Conservation (phyloP, 208 protist genomes). For the Sergeia podlipaevii region DNA sequence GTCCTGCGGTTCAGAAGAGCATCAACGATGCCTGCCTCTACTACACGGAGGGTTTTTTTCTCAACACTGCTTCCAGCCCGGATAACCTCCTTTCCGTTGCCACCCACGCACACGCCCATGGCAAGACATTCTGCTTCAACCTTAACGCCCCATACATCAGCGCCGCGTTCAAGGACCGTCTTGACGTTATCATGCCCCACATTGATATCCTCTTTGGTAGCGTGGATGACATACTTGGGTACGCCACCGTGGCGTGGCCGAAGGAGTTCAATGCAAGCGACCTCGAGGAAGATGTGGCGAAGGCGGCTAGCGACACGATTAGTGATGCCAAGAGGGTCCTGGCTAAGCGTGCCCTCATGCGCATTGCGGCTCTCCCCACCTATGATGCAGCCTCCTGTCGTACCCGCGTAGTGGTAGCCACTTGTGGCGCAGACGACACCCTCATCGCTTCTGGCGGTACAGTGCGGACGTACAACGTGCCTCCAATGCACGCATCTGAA, state of each 20-base stretch:
- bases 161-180: conserved; percentile 80
- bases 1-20: conserved; percentile 30
- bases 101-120: conserved; percentile 73
- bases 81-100: conserved; percentile 65
- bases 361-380: conserved; percentile 57
- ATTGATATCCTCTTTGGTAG: conserved; percentile 95
- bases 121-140: conserved; percentile 95
- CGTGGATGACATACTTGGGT: conserved; percentile 90
- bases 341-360: conserved; percentile 66
- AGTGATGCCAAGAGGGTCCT: not conserved
- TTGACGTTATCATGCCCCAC: conserved; percentile 87
- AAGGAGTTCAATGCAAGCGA: conserved; percentile 29
- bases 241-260: conserved; percentile 52
- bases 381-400: conserved; percentile 50
- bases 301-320: not conserved
- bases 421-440: conserved; percentile 88
- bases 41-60: conserved; percentile 94
- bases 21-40: conserved; percentile 68
- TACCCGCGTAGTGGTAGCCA: conserved; percentile 87
- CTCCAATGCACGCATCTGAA: conserved; percentile 53
- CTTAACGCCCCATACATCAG: conserved; percentile 94
- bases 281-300: not conserved
- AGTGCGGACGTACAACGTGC: conserved; percentile 39
- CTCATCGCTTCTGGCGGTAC: conserved; percentile 47
- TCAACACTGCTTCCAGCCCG: conserved; percentile 92